Conservation (phyloP, 148 eudicot species). For the Heliamphora exappendiculata region DNA sequence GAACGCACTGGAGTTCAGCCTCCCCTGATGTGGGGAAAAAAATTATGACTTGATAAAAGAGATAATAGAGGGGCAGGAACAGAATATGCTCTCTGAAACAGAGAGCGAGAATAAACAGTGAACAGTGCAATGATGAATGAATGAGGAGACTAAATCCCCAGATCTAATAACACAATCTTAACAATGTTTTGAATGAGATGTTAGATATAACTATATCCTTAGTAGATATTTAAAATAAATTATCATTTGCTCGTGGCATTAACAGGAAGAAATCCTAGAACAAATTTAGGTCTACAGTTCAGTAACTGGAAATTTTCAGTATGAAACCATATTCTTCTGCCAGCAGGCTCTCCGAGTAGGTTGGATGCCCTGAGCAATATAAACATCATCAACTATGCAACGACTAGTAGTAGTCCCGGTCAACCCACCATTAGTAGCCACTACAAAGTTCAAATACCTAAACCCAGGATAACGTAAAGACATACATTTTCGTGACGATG, state of each 20-base stretch:
- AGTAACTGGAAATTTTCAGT: background rate
- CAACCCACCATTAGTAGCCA: background rate
- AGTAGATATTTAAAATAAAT: too few species aligned
- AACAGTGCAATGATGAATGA: background rate
- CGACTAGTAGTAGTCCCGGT: background rate
- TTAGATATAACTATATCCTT: too few species aligned
- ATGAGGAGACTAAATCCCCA: background rate
- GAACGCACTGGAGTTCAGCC: conserved; percentile 90
- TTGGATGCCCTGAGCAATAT: conserved; percentile 11
- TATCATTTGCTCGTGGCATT: background rate
- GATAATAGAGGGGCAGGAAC: background rate
- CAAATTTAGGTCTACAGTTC: background rate
- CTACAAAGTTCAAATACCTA: too few species aligned
- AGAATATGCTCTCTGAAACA: too few species aligned
- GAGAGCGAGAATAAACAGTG: conserved; percentile 6
- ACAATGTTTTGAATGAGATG: too few species aligned
- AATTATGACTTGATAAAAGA: background rate
- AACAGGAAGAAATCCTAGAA: background rate
- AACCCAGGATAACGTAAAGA: conserved; percentile 1
- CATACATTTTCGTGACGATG: background rate
- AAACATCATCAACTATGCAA: conserved; percentile 1
- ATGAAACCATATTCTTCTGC: conserved; percentile 2
- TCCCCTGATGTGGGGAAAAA: conserved; percentile 56
- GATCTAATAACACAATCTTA: too few species aligned
- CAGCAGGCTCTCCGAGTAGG: conserved; percentile 2